Evolutionary conservation across 1,284 basidiomycete genomes (phyloP).

Genomic region (Cutaneotrichosporon sp.): DNA sequence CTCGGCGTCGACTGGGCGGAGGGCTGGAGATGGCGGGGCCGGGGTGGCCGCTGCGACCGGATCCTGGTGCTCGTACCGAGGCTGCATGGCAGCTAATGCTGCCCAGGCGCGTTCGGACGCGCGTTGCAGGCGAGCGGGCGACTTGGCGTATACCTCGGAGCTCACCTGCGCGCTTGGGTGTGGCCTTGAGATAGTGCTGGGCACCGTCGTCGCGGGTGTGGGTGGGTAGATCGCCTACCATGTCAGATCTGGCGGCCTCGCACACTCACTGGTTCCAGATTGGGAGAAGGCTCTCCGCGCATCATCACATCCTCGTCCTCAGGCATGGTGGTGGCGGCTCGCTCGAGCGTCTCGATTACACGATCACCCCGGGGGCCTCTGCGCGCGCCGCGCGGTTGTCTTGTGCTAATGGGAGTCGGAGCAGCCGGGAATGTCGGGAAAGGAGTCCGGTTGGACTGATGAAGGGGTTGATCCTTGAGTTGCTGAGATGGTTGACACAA

Average conservation of each 20-base stretch:
- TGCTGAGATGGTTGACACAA: neutral
- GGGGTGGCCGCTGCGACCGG: neutral
- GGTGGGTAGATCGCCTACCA: neutral
- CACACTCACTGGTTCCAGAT: neutral
- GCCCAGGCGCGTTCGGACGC: constrained; percentile 19
- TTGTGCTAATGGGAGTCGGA: neutral
- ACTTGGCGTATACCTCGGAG: neutral
- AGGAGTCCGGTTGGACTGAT: neutral
- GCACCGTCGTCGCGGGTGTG: neutral
- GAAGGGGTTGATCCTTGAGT: neutral
- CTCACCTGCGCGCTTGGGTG: too few relatives aligned
- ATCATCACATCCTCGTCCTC: neutral
- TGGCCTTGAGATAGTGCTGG: neutral
- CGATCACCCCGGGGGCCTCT: neutral
- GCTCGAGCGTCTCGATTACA: neutral
- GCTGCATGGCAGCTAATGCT: constrained; percentile 7
- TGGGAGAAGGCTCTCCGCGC: neutral
- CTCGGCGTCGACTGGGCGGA: constrained; percentile 1
- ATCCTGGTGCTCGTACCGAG: neutral
- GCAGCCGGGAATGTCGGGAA: neutral
- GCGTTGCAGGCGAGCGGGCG: constrained; percentile 1
- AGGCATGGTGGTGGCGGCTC: neutral
- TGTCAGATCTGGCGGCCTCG: neutral
- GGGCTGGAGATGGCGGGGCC: constrained; percentile 5
- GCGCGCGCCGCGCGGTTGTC: neutral